A percentile compares a stretch with the other conserved stretches of the same genome.
Evolutionary conservation across 1,284 basidiomycete genomes (phyloP).

Genomic region (Irpex rosettiformis): DNA sequence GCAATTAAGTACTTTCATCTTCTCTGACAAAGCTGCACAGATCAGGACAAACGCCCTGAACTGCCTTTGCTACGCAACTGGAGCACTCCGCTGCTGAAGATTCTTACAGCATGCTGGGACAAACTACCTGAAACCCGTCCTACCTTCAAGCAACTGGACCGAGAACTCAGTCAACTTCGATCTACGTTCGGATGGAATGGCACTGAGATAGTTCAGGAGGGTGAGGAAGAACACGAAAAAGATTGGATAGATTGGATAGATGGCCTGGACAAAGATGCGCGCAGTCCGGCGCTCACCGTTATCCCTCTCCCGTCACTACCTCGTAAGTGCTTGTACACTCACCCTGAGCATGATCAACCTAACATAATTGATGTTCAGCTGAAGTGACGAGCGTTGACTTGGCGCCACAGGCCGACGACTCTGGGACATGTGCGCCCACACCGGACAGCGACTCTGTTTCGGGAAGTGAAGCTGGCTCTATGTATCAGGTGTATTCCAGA

Average conservation of each 20-base stretch:
- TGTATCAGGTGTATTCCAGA: background rate
- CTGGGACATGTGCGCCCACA: background rate
- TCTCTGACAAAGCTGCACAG: constrained; percentile 29
- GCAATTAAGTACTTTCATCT: background rate
- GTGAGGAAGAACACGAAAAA: constrained; percentile 17
- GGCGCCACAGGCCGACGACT: background rate
- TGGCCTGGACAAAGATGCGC: constrained; percentile 17
- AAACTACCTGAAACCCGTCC: constrained; percentile 43
- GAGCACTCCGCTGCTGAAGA: constrained; percentile 28
- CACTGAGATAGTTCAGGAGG: constrained; percentile 23
- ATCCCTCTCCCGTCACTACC: constrained; percentile 29
- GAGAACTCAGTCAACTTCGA: constrained; percentile 37
- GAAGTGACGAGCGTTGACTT: constrained; percentile 9
- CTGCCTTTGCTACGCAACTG: constrained; percentile 37
- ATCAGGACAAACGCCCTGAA: constrained; percentile 50
- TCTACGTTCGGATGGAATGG: constrained; percentile 27
- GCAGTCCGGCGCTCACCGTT: constrained; percentile 37
- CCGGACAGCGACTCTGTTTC: background rate
- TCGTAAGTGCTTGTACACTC: constrained; percentile 20
- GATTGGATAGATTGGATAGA: constrained; percentile 14
- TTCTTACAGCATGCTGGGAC: constrained; percentile 50
- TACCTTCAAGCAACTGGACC: constrained; percentile 42
- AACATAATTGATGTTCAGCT: constrained; percentile 7
- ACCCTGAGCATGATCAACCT: background rate
- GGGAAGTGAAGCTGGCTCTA: background rate